Evolutionary conservation across 345 rosid species (phyloP), one percentile per base, ranked within the genome.

Genomic region (Mangifera indica): DNA sequence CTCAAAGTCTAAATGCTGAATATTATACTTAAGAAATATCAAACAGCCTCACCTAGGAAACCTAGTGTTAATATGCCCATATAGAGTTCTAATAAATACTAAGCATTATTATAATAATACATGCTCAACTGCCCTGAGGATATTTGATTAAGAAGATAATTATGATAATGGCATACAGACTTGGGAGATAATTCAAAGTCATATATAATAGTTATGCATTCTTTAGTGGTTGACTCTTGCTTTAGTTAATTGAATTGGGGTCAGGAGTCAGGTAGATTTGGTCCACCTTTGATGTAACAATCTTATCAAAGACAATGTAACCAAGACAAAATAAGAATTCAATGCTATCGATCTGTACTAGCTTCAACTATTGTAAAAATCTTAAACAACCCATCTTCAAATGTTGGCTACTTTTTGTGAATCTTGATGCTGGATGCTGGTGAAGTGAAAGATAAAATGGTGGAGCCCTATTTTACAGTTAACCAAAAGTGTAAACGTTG

Each of bases 211-310:
- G 44, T 56, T 62, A 48, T 64, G 18, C 25, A 9, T 74, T 67
- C 62, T 79, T 79, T 71, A 80, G 79, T 79, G 73, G 89, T 85
- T 82, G 86, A 86, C 83, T 81, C 72, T 78, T 52, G 81, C 63
- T 69, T 70, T 71, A 71, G 78, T 72, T 79, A 77, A 70, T 72
- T 79, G 77, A 70, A 71, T 22, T 63, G 73, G 81, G 82, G 77
- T 71, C 75, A 60, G 25, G 70, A 42, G 57, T 72, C 46, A 59
- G 76, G 57, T 79, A 53, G 72, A 66, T 48, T 53, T 53, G 84
- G 85, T 73, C 83, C 87, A 79, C 79, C 67, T 70, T 29, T 12
- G 12, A 75, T 76, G 78, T 85, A 67, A 76, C 75, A 22, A 54
- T 79, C 71, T 74, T 77, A 77, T 80, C 69, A 53, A 48, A 60